Base-by-base conservation (phyloP, 345 rosid species). In the Draba incana region DNA sequence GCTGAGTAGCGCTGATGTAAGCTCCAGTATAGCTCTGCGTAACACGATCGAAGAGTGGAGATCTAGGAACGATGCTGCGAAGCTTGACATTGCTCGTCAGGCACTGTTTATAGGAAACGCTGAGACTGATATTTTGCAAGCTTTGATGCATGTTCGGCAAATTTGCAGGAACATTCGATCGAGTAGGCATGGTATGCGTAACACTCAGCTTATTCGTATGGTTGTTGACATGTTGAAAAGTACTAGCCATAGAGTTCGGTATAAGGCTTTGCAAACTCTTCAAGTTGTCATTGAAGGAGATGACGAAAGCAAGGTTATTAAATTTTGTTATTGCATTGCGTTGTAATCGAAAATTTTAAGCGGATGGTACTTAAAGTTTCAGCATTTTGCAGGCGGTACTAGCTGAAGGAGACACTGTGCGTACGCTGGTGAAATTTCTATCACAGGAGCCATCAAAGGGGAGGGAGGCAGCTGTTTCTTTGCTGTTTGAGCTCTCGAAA, bases 41-140 rank as follows among this genome's bases (percentile, higher is more conserved):
- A 84, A 86, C 83, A 88, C 95, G 8, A 94, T 94, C 48, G 92
- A 94, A 71, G 97, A 94, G 80, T 94, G 99, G 99, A 90, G 83
- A 69, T 86, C 92, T 13, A 84, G 99, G 77, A 91, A 91, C 65
- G 92, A 91, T 66, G 80, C 85, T 76, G 97, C 81, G 3, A 90
- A 90, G 69, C 92, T 94, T 45, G 97, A 94, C 69, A 74, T 76
- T 78, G 96, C 96, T 58, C 83, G 85, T 12, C 84, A 84, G 67
- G 73, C 89, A 3, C 68, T 94, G 47, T 84, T 81, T 77, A 37
- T 80, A 53, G 71, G 80, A 44, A 88, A 86, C 77, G 39, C 84
- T 30, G 99, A 94, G 80, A 70, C 74, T 8, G 97, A 94, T 61
- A 73, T 85, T 72, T 44, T 94, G 83, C 85, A 62, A 68, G 81